A percentile compares a stretch with the other conserved stretches of the same genome.
phyloP scores from a whole-genome alignment of 2,329 filamentous ascomycete genomes.

The Cladosporium sp. region DNA sequence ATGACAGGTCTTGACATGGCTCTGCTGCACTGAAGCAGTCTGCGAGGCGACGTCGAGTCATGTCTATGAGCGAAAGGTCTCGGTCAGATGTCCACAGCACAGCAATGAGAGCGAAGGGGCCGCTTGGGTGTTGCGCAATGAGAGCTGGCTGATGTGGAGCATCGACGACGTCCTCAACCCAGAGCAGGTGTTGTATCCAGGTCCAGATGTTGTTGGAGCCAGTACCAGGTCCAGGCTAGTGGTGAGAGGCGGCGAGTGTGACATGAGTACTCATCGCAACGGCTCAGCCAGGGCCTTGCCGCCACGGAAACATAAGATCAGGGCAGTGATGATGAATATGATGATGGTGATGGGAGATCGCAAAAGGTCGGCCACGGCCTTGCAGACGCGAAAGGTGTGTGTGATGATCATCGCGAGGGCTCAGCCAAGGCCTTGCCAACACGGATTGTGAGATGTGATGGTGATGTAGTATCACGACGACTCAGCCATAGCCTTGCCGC shows the following conservation, averaged over 20 bases:
- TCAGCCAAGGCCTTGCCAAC: too few relatives aligned
- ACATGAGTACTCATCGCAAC: background rate
- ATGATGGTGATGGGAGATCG: background rate
- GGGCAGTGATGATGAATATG: too few relatives aligned
- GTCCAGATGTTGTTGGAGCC: background rate
- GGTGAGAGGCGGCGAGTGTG: background rate
- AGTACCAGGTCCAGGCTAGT: background rate
- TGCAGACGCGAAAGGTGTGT: too few relatives aligned
- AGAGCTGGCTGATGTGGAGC: background rate
- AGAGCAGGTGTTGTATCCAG: background rate
- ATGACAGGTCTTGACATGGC: background rate
- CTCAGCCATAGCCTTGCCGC: too few relatives aligned
- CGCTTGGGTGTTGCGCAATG: background rate
- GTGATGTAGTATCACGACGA: too few relatives aligned
- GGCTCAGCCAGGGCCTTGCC: background rate
- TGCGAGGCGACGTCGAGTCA: background rate
- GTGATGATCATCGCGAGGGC: too few relatives aligned
- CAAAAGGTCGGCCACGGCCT: background rate
- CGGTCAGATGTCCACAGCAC: background rate
- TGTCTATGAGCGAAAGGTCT: background rate
- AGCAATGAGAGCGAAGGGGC: background rate
- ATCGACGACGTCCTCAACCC: background rate
- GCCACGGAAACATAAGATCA: too few relatives aligned
- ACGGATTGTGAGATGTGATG: too few relatives aligned
- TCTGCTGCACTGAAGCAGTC: constrained; percentile 1